Base-by-base conservation (phyloP, 352 stramenopile species). In the Lagenidium sp. region DNA sequence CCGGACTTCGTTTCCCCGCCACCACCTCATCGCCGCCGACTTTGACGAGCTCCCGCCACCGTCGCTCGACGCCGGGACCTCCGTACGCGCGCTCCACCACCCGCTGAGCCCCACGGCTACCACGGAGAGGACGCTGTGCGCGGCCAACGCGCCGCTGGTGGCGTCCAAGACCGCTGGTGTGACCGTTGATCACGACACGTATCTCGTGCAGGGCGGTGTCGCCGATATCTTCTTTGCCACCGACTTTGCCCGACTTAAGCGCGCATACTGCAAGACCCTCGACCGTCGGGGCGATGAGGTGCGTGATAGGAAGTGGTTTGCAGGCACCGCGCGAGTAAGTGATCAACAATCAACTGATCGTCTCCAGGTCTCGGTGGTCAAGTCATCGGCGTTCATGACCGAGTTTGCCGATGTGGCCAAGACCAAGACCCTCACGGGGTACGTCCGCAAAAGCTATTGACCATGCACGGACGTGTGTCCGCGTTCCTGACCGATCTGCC, bases 211-310 rank as follows among this genome's bases (percentile, higher is more conserved):
- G 50, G 71, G 77, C 10, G 84, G 84, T 26, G 81, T 89, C 20
- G 82, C 83, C 15, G 85, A 96, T 41, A 93, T 96, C 23, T 96
- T 95, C 60, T 96, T 96, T 35, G 68, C 85, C 6, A 95, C 83
- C 4, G 82, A 95, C 49, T 96, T 96, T 57, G 50, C 67, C 1
- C 63, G 66, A 24, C 60, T 96, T 16, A 85, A 86, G 46, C 76
- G 75, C 29, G 76, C 85, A 15, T 95, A 96, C 59, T 85, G 75
- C 53, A 71, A 50, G 13, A 61, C 76, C 28, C 60, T 85, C 11
- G 53, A 70, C 4, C 67, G 74, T 16, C 57, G 73, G 24, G 44
- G 61, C 4, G 67, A 82, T 25, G 66, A 83, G 53, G 65, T 82
- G 35, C n/a, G 19, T n/a, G n/a, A n/a, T n/a, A n/a, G n/a, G n/a